Evolutionary conservation across 768 basidiomycete genomes (phyloP), one percentile per base, ranked within the genome.

Genomic region (Myochromella boudieri): DNA sequence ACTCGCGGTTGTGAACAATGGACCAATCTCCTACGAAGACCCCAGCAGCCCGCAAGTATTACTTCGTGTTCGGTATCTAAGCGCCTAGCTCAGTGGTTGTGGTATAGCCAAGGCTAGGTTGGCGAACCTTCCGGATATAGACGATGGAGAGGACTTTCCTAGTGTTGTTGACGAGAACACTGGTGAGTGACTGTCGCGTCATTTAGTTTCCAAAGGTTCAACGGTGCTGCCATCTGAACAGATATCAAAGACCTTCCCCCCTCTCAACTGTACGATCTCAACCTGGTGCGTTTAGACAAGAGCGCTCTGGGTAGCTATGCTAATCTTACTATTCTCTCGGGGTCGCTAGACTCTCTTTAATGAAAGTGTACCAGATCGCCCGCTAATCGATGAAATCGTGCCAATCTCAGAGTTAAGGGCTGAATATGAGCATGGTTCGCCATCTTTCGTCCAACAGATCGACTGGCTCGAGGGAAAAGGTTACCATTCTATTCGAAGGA

Each of bases 371-470:
- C 62, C 65, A 4, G 53, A 60, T 32, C 72, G 76, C 11, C 82
- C 81, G 6, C 68, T 87, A 37, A 74, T 91, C 48, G 76, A 78
- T 25, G 58, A 65, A 14, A 67, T 85, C 39, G 68, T 70, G 9
- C 70, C 80, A 3, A 78, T 87, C 51, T 63, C 72, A 1, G 64
- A 64, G 3, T 68, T 91, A 36, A 79, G 84, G 22, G 69, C 64
- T 4, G 88, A 91, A 65, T 91, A 91, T 55, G 78, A 80, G 55
- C 68, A 71, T 26, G 82, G 81, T 2, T 73, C 81, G 0, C 68
- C 68, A 7, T 59, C 68, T 4, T 91, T 94, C 58, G 60, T 87
- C 4, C 70, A 76, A 46, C 91, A 95, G 67, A 86, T 97, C 50
- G 80, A 87, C 53, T 81, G 79, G 68, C 68, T 97, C 17, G 66